Evolutionary conservation across 345 rosid species (phyloP), one percentile per base, ranked within the genome.

Genomic region (Populus euphratica): DNA sequence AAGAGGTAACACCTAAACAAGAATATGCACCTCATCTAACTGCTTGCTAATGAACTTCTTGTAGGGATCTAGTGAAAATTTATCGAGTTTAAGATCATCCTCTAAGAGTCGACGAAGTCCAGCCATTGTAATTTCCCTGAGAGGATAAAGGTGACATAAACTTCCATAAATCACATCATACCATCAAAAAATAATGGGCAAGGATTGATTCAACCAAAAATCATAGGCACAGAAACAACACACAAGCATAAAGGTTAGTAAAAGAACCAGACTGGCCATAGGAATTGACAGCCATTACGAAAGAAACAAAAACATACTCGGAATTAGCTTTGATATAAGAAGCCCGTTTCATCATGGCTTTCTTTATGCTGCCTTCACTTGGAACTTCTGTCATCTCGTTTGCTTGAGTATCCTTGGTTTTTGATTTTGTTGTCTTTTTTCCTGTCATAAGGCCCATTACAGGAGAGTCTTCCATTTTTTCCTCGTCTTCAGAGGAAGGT

Each of bases 91-190:
- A 80, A 96, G 93, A 87, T 96, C 99, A 82, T 87, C 85, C 88
- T 96, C 99, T 83, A 93, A 81, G 70, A 90, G 88, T 39, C 98
- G 86, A 77, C 97, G 96, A 75, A 90, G 90, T 76, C 89, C 89
- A 67, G 87, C 91, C 97, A 96, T 86, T 23, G 98, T 89, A 77
- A 93, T 79, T 76, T 83, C 69, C 70, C 97, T 95, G 87, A 70
- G 72, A 81, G 67, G 17, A 69, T 79, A 56, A 59, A 81, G 74
- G 73, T n/a, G 56, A 50, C 21, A 74, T 33, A 25, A 49, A 41
- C 43, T 69, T 76, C 59, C 72, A 67, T 65, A 68, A 68, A 59
- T 56, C 67, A 69, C 27, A 52, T n/a, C 21, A 33, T 41, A 25
- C 21, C 59, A 44, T 52, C 21, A 17, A 23, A 38, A 81, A 73